phyloP scores from a whole-genome alignment of 345 rosid genomes.

The Diplotaxis tenuifolia region DNA sequence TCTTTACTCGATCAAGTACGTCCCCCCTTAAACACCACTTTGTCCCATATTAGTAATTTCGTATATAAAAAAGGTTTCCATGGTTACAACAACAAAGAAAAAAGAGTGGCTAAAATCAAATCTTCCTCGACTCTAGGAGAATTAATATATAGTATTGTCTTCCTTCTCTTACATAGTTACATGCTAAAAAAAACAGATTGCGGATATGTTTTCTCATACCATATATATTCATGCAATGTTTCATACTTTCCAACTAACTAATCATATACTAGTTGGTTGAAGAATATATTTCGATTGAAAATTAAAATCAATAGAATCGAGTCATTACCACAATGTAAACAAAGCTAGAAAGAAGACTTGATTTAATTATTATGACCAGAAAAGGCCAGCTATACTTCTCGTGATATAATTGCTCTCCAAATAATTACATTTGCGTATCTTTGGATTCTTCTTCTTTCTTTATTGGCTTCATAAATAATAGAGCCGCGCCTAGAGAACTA shows the following conservation, averaged over 20 bases:
- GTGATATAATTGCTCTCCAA: not conserved
- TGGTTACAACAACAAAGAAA: constrained; percentile 2
- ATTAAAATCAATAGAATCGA: not conserved
- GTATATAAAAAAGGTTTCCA: not conserved
- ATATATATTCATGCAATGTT: not conserved
- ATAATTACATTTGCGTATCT: constrained; percentile 20
- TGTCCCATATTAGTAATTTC: constrained; percentile 1
- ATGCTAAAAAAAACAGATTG: not conserved
- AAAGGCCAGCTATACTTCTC: constrained; percentile 16
- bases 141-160: not conserved
- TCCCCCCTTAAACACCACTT: constrained; percentile 9
- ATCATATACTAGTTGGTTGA: not conserved
- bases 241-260: not conserved
- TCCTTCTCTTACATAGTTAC: not conserved
- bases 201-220: not conserved
- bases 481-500: constrained; percentile 10
- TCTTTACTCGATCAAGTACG: constrained; percentile 27
- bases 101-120: constrained; percentile 22
- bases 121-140: constrained; percentile 24
- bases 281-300: not conserved
- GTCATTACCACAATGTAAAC: not conserved
- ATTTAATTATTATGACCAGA: not conserved
- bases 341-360: not conserved
- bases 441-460: not conserved
- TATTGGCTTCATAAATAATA: constrained; percentile 4